phyloP scores from a whole-genome alignment of 129 eudicot genomes.

The Pulicaria dysenterica region DNA sequence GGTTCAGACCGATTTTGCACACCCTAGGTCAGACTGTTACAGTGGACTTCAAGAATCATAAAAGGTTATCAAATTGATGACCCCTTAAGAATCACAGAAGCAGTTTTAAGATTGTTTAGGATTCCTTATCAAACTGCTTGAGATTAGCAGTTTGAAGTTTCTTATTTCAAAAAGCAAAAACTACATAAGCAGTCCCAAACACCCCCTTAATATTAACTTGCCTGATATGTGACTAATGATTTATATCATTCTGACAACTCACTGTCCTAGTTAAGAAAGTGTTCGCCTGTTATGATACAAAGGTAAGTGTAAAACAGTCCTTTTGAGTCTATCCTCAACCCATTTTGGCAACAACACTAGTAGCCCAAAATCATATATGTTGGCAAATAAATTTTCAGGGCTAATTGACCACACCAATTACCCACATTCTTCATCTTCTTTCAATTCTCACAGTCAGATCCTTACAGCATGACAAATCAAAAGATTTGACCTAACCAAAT shows the following conservation, averaged over 20 bases:
- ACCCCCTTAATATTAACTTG: neutral
- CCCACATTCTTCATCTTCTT: neutral
- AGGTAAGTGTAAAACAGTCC: neutral
- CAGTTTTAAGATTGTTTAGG: too few species aligned
- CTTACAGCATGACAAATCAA: neutral
- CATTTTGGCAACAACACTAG: neutral
- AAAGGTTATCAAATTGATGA: too few species aligned
- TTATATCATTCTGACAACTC: neutral
- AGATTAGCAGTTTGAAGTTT: too few species aligned
- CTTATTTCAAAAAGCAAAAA: neutral
- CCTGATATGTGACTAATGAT: neutral
- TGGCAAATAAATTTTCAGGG: neutral
- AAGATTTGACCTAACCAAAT: too few species aligned
- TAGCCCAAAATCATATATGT: neutral
- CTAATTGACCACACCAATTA: neutral
- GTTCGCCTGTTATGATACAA: neutral
- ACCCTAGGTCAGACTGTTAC: too few species aligned
- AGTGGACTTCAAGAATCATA: too few species aligned
- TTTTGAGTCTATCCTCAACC: neutral
- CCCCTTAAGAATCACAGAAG: too few species aligned
- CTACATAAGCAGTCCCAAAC: neutral
- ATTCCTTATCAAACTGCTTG: too few species aligned
- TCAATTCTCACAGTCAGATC: neutral
- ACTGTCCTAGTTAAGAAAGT: neutral
- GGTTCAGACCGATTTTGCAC: too few species aligned